Conservation (phyloP, 306 rosid species). For the Prunus salicina region DNA sequence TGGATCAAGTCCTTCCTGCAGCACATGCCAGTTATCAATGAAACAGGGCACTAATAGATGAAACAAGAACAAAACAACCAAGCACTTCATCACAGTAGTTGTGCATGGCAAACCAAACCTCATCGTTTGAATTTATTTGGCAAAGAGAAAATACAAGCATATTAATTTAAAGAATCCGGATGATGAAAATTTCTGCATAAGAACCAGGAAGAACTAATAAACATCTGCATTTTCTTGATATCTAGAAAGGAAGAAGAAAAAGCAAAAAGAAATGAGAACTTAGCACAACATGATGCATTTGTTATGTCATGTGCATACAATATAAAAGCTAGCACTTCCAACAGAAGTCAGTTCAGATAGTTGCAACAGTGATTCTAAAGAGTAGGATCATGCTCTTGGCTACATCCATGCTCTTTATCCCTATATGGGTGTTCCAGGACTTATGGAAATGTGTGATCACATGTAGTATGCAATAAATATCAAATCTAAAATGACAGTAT, state of each 20-base stretch:
- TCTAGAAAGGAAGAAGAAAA: neutral
- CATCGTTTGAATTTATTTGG: slow-evolving; percentile 15
- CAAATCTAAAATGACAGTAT: neutral
- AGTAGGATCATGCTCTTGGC: neutral
- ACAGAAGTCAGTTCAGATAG: neutral
- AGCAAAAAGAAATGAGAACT: neutral
- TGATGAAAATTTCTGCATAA: neutral
- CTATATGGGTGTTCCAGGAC: neutral
- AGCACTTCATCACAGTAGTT: slow-evolving; percentile 8
- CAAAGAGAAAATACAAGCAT: neutral
- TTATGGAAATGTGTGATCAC: neutral
- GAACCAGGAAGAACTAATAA: neutral
- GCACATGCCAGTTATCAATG: slow-evolving; percentile 26
- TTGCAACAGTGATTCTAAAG: neutral
- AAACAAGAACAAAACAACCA: slow-evolving; percentile 7
- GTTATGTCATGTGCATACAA: neutral
- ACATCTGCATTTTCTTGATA: neutral
- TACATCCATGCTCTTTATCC: neutral
- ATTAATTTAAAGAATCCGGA: neutral
- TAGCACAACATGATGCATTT: neutral
- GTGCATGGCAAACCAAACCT: slow-evolving; percentile 9
- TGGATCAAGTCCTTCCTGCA: slow-evolving; percentile 80
- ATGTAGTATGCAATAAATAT: neutral
- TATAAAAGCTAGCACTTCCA: neutral
- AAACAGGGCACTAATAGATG: slow-evolving; percentile 14